These are phyloP conservation scores for Cercospora brassicicola DNA, from an alignment of 2,329 filamentous ascomycete species.

Conservation along the genomic window DNA sequence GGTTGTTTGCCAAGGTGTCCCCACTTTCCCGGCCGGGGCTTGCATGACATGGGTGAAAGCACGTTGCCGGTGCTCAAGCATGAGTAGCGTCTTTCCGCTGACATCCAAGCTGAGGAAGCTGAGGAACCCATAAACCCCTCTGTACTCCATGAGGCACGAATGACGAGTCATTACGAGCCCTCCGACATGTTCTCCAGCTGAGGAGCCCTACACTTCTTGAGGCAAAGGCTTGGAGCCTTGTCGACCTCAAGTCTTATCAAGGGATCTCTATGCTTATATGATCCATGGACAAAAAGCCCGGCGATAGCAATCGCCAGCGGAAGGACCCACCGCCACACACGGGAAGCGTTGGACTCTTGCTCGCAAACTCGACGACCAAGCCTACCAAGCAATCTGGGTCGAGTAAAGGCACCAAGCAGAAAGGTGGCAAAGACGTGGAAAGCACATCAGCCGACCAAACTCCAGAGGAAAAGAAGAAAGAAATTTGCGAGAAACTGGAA, in stretches of 20 bases:
- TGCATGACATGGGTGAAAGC: not conserved
- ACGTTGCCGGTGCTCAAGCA: not conserved
- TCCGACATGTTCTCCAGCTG: not conserved
- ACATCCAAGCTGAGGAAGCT: not conserved
- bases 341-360: not conserved
- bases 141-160: not conserved
- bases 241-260: not conserved
- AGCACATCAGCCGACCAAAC: not conserved
- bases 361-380: not conserved
- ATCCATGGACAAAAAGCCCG: not conserved
- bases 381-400: not conserved
- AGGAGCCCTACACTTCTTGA: not conserved
- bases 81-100: not conserved
- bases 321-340: not conserved
- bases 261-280: not conserved
- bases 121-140: not conserved
- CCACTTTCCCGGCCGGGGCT: not conserved
- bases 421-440: not conserved
- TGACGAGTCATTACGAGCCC: not conserved
- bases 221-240: not conserved
- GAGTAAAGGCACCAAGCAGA: not conserved
- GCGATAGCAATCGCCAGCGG: not conserved
- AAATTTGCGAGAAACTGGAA: constrained; percentile 2
- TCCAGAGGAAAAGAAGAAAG: not conserved
- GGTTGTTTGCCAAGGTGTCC: not conserved